Conservation (phyloP, 495 filamentous ascomycete species). For the Talaromyces thailandensis region DNA sequence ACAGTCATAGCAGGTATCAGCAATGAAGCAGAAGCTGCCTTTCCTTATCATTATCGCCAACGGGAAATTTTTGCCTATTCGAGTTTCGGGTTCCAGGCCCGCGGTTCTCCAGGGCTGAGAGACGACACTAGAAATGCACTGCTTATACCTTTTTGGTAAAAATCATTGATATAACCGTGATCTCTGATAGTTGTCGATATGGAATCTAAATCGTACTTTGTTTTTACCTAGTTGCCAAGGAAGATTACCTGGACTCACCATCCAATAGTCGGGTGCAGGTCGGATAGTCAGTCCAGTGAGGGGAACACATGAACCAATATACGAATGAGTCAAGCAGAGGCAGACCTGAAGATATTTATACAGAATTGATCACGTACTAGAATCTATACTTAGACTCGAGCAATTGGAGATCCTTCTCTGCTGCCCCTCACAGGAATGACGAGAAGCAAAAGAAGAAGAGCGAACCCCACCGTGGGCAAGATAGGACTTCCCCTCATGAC, state of each 20-base stretch:
- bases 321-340: neutral
- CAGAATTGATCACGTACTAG: neutral
- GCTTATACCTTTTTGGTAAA: neutral
- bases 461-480: neutral
- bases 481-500: neutral
- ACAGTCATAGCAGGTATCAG: neutral
- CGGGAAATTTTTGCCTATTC: conserved; percentile 3
- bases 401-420: neutral
- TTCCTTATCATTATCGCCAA: neutral
- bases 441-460: neutral
- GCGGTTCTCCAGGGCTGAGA: neutral
- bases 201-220: neutral
- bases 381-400: neutral
- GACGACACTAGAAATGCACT: neutral
- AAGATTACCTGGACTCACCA: neutral
- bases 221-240: neutral
- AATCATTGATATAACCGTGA: neutral
- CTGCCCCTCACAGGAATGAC: neutral
- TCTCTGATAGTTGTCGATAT: neutral
- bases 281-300: neutral
- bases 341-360: neutral
- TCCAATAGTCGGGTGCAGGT: neutral
- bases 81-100: neutral
- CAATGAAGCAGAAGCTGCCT: neutral
- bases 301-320: neutral